Evolutionary conservation across 768 basidiomycete genomes (phyloP), one percentile per base, ranked within the genome.

Genomic region (Pseudohyphozyma bogoriensis): DNA sequence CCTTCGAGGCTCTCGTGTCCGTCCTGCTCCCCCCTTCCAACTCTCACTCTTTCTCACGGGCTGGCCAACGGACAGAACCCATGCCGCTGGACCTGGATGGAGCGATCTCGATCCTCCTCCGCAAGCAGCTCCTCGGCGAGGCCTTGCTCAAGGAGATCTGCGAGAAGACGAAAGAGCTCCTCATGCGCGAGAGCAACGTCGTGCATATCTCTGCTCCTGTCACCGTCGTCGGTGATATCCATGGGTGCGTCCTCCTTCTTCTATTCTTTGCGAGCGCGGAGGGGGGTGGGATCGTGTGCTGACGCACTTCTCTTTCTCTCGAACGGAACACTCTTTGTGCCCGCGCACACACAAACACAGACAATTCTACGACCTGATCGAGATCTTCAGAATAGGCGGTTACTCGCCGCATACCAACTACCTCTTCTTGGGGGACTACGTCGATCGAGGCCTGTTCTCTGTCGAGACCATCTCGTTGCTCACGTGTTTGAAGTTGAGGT

Each of bases 331-430:
- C 40, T 36, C 10, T n/a, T n/a, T n/a, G n/a, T n/a, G n/a, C n/a
- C n/a, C 59, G 13, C 28, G 13, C 51, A 32, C 55, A 1, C 26
- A 9, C 28, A 22, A 18, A 0, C 26, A 9, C 82, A 95, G 93
- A 61, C 93, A 99, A 81, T 99, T 99, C 76, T 93, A 97, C 78
- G 93, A 99, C 78, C 81, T 99, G 69, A 87, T 97, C 74, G 93
- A 99, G 75, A 96, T 96, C 72, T 99, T 99, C 71, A 83, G 92
- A 52, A 97, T 99, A 82, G 93, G 95, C 59, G 93, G 93, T 40
- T 89, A 88, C 70, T 89, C 89, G 3, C 93, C 93, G 2, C 79
- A 93, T 71, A 99, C 93, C 40, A 99, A 99, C 74, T 99, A 99
- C 75, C 82, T 99, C 61, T 99, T 99, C 73, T 83, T 99, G 44